These are phyloP conservation scores for Colletotrichum euphorbiae DNA, from an alignment of 2,329 filamentous ascomycete species.

Conservation along the genomic window DNA sequence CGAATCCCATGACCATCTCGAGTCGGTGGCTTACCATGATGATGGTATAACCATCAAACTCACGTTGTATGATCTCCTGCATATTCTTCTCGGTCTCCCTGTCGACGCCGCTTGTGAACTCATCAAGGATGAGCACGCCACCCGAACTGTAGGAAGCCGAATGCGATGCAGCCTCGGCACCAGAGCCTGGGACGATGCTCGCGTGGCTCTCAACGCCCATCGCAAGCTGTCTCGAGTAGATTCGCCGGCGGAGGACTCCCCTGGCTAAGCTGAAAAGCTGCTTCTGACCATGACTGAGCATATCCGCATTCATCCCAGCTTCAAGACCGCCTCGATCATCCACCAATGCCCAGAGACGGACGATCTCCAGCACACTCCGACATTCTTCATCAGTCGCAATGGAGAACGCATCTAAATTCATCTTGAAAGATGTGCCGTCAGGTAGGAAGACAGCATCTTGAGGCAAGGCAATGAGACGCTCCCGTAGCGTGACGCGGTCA, in stretches of 20 bases:
- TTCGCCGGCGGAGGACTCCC: constrained; percentile 61
- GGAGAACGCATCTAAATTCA: constrained; percentile 57
- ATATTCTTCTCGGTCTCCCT: neutral
- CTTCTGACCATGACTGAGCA: constrained; percentile 68
- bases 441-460: constrained; percentile 66
- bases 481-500: constrained; percentile 55
- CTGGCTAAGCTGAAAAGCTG: constrained; percentile 73
- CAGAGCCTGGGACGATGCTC: too few species aligned
- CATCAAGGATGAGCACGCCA: neutral
- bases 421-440: constrained; percentile 52
- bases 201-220: too few species aligned
- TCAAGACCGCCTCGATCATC: constrained; percentile 50
- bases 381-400: constrained; percentile 49
- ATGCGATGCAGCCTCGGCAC: too few species aligned
- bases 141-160: too few species aligned
- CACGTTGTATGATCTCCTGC: neutral
- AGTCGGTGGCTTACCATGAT: constrained; percentile 4
- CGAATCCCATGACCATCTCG: neutral
- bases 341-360: constrained; percentile 50
- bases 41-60: neutral
- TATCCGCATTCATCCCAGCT: constrained; percentile 56
- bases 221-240: too few species aligned
- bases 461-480: constrained; percentile 62
- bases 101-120: neutral
- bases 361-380: constrained; percentile 49